Conservation (phyloP, 1,139 yeast species). For the Taiozyma sp. region DNA sequence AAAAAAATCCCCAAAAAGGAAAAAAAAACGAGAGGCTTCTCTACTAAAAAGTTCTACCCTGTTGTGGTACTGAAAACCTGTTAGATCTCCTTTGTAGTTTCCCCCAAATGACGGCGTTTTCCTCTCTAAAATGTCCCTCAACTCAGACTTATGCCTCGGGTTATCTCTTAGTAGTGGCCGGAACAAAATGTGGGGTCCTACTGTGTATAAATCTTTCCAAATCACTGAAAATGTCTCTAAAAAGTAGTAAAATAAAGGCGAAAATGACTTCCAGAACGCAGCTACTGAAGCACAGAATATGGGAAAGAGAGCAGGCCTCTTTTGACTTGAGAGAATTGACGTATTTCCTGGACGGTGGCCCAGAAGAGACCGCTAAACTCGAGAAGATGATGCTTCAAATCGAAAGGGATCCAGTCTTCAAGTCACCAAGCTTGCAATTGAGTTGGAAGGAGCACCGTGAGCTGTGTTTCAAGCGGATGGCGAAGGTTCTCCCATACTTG, state of each 20-base stretch:
- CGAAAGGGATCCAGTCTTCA: slow-evolving; percentile 49
- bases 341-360: slow-evolving; percentile 45
- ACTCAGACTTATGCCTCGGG: neutral
- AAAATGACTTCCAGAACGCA: neutral
- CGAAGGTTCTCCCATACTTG: slow-evolving; percentile 38
- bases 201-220: neutral
- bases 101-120: neutral
- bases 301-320: slow-evolving; percentile 39
- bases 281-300: slow-evolving; percentile 17
- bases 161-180: neutral
- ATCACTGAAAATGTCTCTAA: neutral
- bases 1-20: neutral
- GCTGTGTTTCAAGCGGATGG: slow-evolving; percentile 46
- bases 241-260: neutral
- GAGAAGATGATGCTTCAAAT: slow-evolving; percentile 41
- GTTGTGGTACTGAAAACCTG: neutral
- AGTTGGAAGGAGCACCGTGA: slow-evolving; percentile 44
- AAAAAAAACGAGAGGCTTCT: neutral
- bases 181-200: neutral
- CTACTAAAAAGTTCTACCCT: neutral
- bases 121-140: neutral
- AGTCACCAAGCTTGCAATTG: slow-evolving; percentile 39
- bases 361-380: slow-evolving; percentile 35
- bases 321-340: slow-evolving; percentile 41
- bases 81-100: neutral